Conservation (phyloP, 2,329 filamentous ascomycete genomes). For the Ceratocystis ficicola region DNA sequence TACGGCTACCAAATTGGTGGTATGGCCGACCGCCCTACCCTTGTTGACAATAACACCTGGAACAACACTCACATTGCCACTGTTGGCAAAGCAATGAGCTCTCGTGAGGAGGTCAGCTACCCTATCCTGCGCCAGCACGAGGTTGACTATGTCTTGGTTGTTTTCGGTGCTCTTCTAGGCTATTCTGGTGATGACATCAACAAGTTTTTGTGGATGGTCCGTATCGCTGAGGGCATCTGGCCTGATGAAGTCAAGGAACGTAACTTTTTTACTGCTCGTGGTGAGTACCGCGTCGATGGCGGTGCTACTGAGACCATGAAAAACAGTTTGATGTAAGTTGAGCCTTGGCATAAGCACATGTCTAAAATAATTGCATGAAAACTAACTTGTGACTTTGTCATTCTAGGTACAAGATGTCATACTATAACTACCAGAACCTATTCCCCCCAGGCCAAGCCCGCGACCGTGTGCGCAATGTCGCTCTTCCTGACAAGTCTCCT, state of each 20-base stretch:
- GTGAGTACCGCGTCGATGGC: slow-evolving; percentile 92
- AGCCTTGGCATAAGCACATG: neutral
- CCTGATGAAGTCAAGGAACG: slow-evolving; percentile 98
- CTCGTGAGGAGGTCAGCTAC: slow-evolving; percentile 93
- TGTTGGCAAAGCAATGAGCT: slow-evolving; percentile 98
- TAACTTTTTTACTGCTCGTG: slow-evolving; percentile 83
- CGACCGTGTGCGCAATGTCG: slow-evolving; percentile 75
- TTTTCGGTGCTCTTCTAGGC: slow-evolving; percentile 88
- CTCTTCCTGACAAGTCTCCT: slow-evolving; percentile 72
- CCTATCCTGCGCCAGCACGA: slow-evolving; percentile 97
- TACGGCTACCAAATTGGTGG: slow-evolving; percentile 99
- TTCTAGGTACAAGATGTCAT: slow-evolving; percentile 97
- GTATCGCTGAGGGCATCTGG: slow-evolving; percentile 98
- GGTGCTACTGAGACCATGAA: slow-evolving; percentile 93
- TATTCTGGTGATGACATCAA: slow-evolving; percentile 99
- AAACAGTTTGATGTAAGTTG: slow-evolving; percentile 90
- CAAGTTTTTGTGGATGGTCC: slow-evolving; percentile 99
- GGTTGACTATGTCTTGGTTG: slow-evolving; percentile 95
- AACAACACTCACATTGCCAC: slow-evolving; percentile 99
- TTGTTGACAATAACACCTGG: slow-evolving; percentile 99
- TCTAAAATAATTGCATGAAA: neutral
- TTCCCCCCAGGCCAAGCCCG: slow-evolving; percentile 84
- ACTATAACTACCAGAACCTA: slow-evolving; percentile 89
- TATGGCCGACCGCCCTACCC: slow-evolving; percentile 92
- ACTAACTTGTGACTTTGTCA: slow-evolving; percentile 20